phyloP scores from a whole-genome alignment of 2,329 filamentous ascomycete species.

The Paraconiothyrium brasiliense region DNA sequence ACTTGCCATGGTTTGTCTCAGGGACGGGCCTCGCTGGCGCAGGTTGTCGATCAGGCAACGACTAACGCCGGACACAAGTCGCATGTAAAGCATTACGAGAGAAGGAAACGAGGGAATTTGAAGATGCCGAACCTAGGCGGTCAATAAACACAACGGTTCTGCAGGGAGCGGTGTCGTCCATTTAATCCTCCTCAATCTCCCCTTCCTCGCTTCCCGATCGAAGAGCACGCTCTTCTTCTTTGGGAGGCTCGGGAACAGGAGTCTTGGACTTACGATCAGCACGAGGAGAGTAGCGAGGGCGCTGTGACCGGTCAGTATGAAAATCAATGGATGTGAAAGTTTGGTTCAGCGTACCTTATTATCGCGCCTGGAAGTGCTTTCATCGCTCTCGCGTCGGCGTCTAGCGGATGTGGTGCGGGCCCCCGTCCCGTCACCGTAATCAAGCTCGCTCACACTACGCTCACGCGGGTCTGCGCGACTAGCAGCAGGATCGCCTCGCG shows the following conservation, averaged over 20 bases:
- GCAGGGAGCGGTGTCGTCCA: background rate
- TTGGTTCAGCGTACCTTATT: conserved; percentile 50
- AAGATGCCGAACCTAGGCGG: conserved; percentile 1
- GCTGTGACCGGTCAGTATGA: conserved; percentile 31
- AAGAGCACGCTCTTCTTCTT: conserved; percentile 70
- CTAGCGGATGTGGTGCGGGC: conserved; percentile 65
- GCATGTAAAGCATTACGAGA: background rate
- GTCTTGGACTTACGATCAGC: conserved; percentile 69
- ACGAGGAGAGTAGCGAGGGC: conserved; percentile 61
- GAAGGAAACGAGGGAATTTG: background rate
- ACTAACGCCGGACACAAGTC: background rate
- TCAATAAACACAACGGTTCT: conserved; percentile 4
- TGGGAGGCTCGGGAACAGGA: conserved; percentile 52
- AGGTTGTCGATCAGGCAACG: background rate
- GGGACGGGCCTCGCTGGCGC: too few relatives aligned
- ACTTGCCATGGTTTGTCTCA: too few relatives aligned
- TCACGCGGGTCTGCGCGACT: conserved; percentile 81
- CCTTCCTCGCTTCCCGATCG: conserved; percentile 95
- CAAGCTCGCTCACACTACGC: conserved; percentile 80
- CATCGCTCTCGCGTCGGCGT: conserved; percentile 79
- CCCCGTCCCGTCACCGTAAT: conserved; percentile 76
- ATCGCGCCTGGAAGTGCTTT: conserved; percentile 52
- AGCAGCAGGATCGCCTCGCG: conserved; percentile 26
- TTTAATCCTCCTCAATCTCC: conserved; percentile 84
- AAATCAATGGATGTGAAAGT: background rate